Base-by-base conservation (phyloP, 2,329 filamentous ascomycete genomes). In the Xylariaceae sp. region DNA sequence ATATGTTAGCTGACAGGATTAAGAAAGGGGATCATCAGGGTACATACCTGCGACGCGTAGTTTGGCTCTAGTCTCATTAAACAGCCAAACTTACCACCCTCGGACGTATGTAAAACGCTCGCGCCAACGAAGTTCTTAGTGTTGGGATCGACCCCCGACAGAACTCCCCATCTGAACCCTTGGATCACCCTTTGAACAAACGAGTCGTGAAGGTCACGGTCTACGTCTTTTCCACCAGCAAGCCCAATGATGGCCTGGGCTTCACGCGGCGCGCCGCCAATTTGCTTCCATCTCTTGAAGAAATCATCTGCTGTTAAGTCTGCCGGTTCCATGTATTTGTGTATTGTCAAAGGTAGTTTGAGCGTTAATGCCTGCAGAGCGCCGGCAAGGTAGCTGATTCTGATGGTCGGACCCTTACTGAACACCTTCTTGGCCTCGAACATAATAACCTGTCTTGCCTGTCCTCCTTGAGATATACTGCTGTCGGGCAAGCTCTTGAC, bases 201-300 rank as follows among this genome's bases (percentile, higher is more conserved):
- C 2, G 76, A 73, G 54, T 88, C 83, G 55, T 80, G 87, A 58
- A 95, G 81, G 59, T 86, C 85, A 54, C 81, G 76, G 12, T 78
- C 77, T 15, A 77, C 78, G 51, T 80, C 78, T 59, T 73, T 78
- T 26, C 78, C 79, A 1, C 69, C 70, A 1, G 75, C 72, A 10
- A 92, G 69, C 0, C 86, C 84, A 70, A 99, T 95, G 30, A 97
- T 90, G 45, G 81, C 81, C 70, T 99, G 94, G 0, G 89, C 86
- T 71, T 99, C 95, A 29, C 95, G 83, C 1, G 92, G 86, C 1
- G 84, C 83, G 5, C 88, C 90, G 12, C 94, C 94, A 64, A 99
- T 97, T 73, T 99, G 94, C 78, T 96, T 95, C 94, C 94, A 99
- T 48, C 95, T 81, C 78, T 95, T 96, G 81, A 99, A 99, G 73